A percentile compares a stretch with the other conserved stretches of the same genome.
Evolutionary conservation across 768 basidiomycete species (phyloP).

Genomic region (Galerina sulciceps): DNA sequence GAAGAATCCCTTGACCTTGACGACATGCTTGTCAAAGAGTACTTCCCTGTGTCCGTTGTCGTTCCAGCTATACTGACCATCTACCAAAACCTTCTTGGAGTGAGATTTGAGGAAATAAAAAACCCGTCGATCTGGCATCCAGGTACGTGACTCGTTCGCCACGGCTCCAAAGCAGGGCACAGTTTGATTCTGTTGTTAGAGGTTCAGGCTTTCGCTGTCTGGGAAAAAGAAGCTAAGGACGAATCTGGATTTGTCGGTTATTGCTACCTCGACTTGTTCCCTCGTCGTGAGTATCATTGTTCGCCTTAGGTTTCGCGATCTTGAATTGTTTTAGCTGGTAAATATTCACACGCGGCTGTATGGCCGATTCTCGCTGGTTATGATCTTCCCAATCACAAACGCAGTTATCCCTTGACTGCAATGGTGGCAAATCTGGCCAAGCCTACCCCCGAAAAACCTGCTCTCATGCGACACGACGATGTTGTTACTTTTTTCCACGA

Average conservation of each 20-base stretch:
- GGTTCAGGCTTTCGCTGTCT: constrained; percentile 83
- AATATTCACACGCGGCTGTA: constrained; percentile 88
- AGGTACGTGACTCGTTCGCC: constrained; percentile 42
- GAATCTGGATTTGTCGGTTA: constrained; percentile 79
- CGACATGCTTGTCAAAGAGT: constrained; percentile 82
- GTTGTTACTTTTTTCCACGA: constrained; percentile 94
- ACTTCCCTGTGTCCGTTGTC: constrained; percentile 86
- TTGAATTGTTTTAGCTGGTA: constrained; percentile 51
- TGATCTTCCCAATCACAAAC: constrained; percentile 54
- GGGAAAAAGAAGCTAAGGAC: constrained; percentile 78
- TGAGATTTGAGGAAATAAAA: constrained; percentile 69
- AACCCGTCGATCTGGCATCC: constrained; percentile 76
- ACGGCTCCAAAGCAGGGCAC: background rate
- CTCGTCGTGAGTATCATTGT: constrained; percentile 58
- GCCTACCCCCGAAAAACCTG: constrained; percentile 77
- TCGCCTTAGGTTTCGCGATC: background rate
- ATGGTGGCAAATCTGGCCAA: constrained; percentile 95
- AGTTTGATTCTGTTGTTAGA: constrained; percentile 41
- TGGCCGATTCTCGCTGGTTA: constrained; percentile 79
- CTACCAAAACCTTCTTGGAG: constrained; percentile 82
- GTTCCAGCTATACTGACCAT: constrained; percentile 83
- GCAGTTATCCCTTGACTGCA: constrained; percentile 74
- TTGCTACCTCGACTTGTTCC: constrained; percentile 88
- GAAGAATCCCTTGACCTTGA: constrained; percentile 74
- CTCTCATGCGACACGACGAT: constrained; percentile 85